Base-by-base conservation (phyloP, 805 yeast species). In the Saturnispora ahearnii region DNA sequence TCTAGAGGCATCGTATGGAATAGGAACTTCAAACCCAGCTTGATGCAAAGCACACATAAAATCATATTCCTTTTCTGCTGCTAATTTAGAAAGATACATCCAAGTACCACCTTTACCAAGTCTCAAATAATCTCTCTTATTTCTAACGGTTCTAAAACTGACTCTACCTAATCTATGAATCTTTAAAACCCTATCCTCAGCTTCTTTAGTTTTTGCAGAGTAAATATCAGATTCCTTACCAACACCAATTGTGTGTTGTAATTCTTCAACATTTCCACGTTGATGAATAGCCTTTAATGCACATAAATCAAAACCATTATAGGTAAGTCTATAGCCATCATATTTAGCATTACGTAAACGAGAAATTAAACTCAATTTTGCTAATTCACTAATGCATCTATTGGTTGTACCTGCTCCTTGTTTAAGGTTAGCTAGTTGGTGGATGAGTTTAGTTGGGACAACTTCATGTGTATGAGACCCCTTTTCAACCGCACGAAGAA, bases 141-240 rank as follows among this genome's bases (percentile, higher is more conserved):
- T 89, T 67, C 89, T 90, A 41, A 93, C 96, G 0, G 96, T 85
- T 56, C 84, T 79, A 69, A 93, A 93, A 5, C 97, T 89, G 1
- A 91, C 86, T 63, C 99, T 79, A 32, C 99, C 99, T 52, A 93
- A 73, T 57, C 99, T 77, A 67, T 90, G 97, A 36, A 93, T 84
- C 65, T 93, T 93, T 62, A 93, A 68, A 15, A 90, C 96, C 58
- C 78, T 77, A 48, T 79, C 77, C 18, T 54, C 55, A 0, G 91
- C 93, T 21, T 75, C 62, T 11, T 74, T 70, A 59, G 84, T 90
- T 51, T 83, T 81, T 1, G 86, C 90, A 11, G 90, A 76, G 65
- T 84, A 88, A 60, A 93, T 90, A 69, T 93, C 99, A 3, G 97
- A 89, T 67, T 93, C 99, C 63, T 93, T 93, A 59, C 99, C 99